Base-by-base conservation (phyloP, 805 yeast genomes). In the Ogataea paraovalis region DNA sequence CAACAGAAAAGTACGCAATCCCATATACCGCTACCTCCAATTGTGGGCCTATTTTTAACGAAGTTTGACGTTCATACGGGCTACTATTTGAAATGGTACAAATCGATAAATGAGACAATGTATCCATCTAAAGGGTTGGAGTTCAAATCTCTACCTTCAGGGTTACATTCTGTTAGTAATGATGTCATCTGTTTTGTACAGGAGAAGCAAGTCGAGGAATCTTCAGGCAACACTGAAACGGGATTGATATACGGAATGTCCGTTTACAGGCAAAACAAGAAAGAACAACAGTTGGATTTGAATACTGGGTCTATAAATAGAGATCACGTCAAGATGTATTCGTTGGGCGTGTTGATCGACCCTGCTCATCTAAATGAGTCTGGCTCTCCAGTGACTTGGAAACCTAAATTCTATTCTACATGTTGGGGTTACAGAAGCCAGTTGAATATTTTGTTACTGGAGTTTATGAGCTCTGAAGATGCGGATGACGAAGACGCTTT, bases 81-180 rank as follows among this genome's bases (percentile, higher is more conserved):
- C 1, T 72, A 76, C 53, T 73, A 69, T 43, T 51, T 76, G 33
- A 70, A 67, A 45, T 76, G 82, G 81, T 63, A 67, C 49, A 58
- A 64, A 39, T 58, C 61, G 1, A 42, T 59, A 7, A 66, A 64
- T 39, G 58, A 61, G 3, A 16, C 47, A 1, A 25, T 53, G 10
- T 56, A 59, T 14, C 52, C 70, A 0, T 56, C 79, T 22, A 62
- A 70, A 27, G 74, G 75, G 12, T 58, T 83, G 3, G 90, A 84
- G 62, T 83, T 74, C 64, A 78, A 80, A 53, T 70, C 82, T n/a
- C 64, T 84, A 39, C 90, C 90, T 0, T 80, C 87, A 0, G 89
- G 91, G 1, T 67, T 82, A 2, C 90, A 84, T 57, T 71, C 76
- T 13, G 69, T 70, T 2, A 61, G 62, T 19, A 47, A 56, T 13